These are phyloP conservation scores for Colletotrichum acutatum DNA, from an alignment of 2,329 filamentous ascomycete genomes.

Conservation along the genomic window DNA sequence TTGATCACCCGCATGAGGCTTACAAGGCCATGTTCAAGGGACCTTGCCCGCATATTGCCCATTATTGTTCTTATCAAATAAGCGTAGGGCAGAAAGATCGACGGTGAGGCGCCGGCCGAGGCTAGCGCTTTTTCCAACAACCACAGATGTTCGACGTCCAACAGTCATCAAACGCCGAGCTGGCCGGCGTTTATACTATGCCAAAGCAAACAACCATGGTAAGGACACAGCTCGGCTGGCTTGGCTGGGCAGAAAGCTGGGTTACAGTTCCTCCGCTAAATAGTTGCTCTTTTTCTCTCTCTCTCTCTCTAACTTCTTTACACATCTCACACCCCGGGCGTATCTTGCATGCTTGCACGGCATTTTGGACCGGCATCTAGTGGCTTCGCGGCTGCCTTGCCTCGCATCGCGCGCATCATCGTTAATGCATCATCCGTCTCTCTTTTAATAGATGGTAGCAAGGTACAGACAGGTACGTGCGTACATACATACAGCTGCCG, in stretches of 20 bases:
- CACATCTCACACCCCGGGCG: neutral
- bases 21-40: neutral
- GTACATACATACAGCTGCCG: constrained; percentile 7
- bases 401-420: neutral
- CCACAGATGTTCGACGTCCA: neutral
- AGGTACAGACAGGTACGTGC: neutral
- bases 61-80: constrained; percentile 9
- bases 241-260: neutral
- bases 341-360: neutral
- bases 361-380: neutral
- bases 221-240: neutral
- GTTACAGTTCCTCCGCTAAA: neutral
- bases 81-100: constrained; percentile 34
- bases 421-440: constrained; percentile 8
- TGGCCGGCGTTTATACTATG: neutral
- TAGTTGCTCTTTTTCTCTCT: neutral
- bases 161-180: neutral
- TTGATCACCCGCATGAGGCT: constrained; percentile 32
- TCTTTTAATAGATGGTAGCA: constrained; percentile 6
- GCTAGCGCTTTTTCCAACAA: constrained; percentile 2
- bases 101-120: constrained; percentile 25
- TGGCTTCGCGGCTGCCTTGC: neutral
- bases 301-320: neutral
- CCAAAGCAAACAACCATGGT: neutral
- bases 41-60: neutral